Evolutionary conservation across 1,139 yeast species (phyloP).

Genomic region (Entelexis paramagnoliae): DNA sequence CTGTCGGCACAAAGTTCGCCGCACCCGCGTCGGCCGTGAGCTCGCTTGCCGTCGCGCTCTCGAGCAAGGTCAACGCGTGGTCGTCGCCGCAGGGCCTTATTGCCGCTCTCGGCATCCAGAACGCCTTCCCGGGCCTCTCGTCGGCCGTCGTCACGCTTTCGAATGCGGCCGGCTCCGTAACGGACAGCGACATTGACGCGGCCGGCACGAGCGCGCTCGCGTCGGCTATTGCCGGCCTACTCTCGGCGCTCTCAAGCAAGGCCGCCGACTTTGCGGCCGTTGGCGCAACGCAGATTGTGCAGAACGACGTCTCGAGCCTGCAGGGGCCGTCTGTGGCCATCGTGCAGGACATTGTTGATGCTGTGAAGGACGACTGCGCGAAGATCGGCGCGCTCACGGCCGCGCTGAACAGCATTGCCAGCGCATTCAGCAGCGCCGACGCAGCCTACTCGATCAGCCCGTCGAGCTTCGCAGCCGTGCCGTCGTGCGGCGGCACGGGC

Average conservation of each 20-base stretch:
- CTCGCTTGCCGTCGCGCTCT: constrained; percentile 17
- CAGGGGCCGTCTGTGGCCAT: constrained; percentile 32
- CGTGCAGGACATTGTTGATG: constrained; percentile 26
- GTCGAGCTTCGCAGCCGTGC: background rate
- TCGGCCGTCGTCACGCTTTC: constrained; percentile 10
- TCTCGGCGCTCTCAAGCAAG: constrained; percentile 20
- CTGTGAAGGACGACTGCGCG: constrained; percentile 4
- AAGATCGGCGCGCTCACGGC: constrained; percentile 3
- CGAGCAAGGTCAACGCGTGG: constrained; percentile 15
- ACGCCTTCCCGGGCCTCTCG: constrained; percentile 12
- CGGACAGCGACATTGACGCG: constrained; percentile 3
- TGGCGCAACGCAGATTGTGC: constrained; percentile 22
- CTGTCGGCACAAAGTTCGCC: background rate
- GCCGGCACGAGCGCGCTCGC: constrained; percentile 20
- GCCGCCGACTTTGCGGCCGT: constrained; percentile 22
- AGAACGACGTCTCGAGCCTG: constrained; percentile 23
- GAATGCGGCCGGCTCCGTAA: constrained; percentile 7
- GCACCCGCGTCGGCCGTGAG: constrained; percentile 1
- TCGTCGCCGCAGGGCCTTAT: constrained; percentile 14
- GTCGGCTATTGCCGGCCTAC: constrained; percentile 14
- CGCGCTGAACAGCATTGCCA: background rate
- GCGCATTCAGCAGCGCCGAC: constrained; percentile 14
- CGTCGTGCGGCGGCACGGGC: background rate
- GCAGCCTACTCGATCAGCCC: constrained; percentile 7
- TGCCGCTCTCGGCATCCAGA: constrained; percentile 20